Evolutionary conservation across 805 yeast species (phyloP).

Genomic region (Wickerhamiella brachini): DNA sequence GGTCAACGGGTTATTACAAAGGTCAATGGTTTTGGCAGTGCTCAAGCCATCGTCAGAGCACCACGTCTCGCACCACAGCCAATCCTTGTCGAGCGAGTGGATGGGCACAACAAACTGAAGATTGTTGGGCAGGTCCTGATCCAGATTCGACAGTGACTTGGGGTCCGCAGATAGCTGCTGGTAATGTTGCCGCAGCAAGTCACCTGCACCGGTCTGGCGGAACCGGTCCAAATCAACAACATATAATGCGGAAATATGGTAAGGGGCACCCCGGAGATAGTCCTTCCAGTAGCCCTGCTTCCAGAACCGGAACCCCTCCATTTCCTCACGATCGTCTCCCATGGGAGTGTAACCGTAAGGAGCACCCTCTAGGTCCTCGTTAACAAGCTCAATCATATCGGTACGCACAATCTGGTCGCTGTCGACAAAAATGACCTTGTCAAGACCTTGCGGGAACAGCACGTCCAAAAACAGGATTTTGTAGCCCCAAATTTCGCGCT

Average conservation of each 20-base stretch:
- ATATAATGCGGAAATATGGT: slow-evolving; percentile 75
- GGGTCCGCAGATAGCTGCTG: slow-evolving; percentile 72
- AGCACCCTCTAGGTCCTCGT: slow-evolving; percentile 60
- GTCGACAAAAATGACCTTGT: slow-evolving; percentile 71
- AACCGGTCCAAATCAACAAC: slow-evolving; percentile 63
- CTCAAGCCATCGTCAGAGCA: slow-evolving; percentile 49
- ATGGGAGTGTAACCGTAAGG: slow-evolving; percentile 80
- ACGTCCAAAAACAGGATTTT: slow-evolving; percentile 80
- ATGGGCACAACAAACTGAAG: slow-evolving; percentile 57
- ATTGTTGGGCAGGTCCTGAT: slow-evolving; percentile 89
- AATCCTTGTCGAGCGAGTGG: slow-evolving; percentile 60
- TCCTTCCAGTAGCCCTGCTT: slow-evolving; percentile 80
- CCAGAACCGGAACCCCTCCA: slow-evolving; percentile 87
- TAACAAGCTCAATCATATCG: slow-evolving; percentile 54
- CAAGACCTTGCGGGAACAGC: slow-evolving; percentile 64
- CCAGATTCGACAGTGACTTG: slow-evolving; percentile 64
- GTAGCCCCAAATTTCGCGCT: slow-evolving; percentile 76
- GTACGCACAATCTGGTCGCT: slow-evolving; percentile 72
- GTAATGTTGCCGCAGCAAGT: slow-evolving; percentile 67
- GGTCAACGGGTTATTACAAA: slow-evolving; percentile 73
- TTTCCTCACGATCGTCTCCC: slow-evolving; percentile 68
- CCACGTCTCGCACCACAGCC: slow-evolving; percentile 95
- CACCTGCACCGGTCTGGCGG: slow-evolving; percentile 61
- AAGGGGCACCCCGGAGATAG: slow-evolving; percentile 42
- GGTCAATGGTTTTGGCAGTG: slow-evolving; percentile 64